Percentiles rank a stretch among this genome's conserved stretches.
Conservation (phyloP, 352 stramenopile species). For the Globisporangium orthogonon region DNA sequence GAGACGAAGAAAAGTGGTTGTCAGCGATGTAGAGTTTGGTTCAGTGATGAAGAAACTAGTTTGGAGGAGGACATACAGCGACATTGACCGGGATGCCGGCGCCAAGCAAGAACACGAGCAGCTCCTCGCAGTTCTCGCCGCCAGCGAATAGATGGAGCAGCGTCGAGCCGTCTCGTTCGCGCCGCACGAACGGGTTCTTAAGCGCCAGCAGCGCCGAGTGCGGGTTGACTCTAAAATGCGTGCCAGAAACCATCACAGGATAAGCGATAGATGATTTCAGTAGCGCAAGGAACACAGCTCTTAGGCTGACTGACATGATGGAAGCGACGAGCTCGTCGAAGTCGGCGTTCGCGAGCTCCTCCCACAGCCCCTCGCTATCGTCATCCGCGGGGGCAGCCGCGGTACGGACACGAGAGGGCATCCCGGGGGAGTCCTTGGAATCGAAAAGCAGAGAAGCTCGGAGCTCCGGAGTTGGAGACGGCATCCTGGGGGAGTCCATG, state of each 20-base stretch:
- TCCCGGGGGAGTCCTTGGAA: neutral
- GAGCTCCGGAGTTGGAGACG: too few relatives aligned
- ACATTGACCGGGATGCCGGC: slow-evolving; percentile 32
- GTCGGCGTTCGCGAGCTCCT: slow-evolving; percentile 8
- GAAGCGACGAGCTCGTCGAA: slow-evolving; percentile 14
- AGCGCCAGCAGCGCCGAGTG: slow-evolving; percentile 4
- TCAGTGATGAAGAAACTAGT: neutral
- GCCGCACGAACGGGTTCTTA: slow-evolving; percentile 6
- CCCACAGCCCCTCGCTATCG: slow-evolving; percentile 7
- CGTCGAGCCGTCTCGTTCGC: slow-evolving; percentile 14
- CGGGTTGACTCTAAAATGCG: slow-evolving; percentile 11
- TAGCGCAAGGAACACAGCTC: too few relatives aligned
- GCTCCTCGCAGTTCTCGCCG: slow-evolving; percentile 16
- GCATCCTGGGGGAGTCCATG: too few relatives aligned
- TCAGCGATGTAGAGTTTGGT: too few relatives aligned
- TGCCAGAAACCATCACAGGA: too few relatives aligned
- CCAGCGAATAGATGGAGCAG: slow-evolving; percentile 16
- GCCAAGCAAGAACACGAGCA: slow-evolving; percentile 38
- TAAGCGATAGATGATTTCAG: too few relatives aligned
- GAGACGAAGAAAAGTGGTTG: too few relatives aligned
- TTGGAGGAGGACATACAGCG: slow-evolving; percentile 9
- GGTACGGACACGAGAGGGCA: neutral
- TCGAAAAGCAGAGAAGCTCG: too few relatives aligned
- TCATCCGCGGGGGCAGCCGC: neutral
- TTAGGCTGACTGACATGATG: slow-evolving; percentile 13